Conservation (phyloP, 2,329 filamentous ascomycete genomes). For the Calonectria pseudoturangicola region DNA sequence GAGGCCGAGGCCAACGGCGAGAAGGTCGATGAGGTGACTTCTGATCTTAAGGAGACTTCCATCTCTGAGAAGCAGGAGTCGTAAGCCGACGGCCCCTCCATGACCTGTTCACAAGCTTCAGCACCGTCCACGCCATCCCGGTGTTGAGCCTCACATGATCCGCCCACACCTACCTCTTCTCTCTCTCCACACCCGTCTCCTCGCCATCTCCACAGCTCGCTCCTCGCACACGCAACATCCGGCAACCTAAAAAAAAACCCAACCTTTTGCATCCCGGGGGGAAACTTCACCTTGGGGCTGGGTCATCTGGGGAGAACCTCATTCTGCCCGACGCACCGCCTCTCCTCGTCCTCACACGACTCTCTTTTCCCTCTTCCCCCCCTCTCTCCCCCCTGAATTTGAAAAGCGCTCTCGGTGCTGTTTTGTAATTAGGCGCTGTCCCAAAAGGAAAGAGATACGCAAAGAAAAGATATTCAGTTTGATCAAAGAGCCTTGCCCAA, state of each 20-base stretch:
- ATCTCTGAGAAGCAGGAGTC: conserved; percentile 72
- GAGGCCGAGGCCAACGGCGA: conserved; percentile 70
- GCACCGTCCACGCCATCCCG: conserved; percentile 30
- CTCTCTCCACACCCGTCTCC: conserved; percentile 32
- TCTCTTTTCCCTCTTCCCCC: background rate
- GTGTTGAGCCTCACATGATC: conserved; percentile 29
- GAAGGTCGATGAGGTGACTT: conserved; percentile 72
- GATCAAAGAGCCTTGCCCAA: conserved; percentile 23
- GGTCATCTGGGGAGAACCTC: conserved; percentile 4
- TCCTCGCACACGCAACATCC: conserved; percentile 37
- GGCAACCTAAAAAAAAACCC: conserved; percentile 30
- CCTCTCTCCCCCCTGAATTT: conserved; percentile 46
- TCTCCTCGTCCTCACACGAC: conserved; percentile 13
- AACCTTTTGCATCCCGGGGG: conserved; percentile 26
- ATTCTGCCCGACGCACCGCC: conserved; percentile 37
- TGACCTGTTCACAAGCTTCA: conserved; percentile 10
- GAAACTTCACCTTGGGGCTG: conserved; percentile 23
- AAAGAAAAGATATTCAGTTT: conserved; percentile 53
- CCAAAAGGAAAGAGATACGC: conserved; percentile 48
- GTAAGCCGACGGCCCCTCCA: conserved; percentile 52
- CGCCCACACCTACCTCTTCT: conserved; percentile 24
- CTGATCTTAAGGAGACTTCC: conserved; percentile 71
- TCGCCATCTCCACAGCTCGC: conserved; percentile 35
- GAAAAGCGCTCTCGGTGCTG: conserved; percentile 53
- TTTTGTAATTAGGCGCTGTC: conserved; percentile 55